These are phyloP conservation scores for Leccinum angustisporum DNA, from an alignment of 1,284 basidiomycete genomes.

Conservation along the genomic window DNA sequence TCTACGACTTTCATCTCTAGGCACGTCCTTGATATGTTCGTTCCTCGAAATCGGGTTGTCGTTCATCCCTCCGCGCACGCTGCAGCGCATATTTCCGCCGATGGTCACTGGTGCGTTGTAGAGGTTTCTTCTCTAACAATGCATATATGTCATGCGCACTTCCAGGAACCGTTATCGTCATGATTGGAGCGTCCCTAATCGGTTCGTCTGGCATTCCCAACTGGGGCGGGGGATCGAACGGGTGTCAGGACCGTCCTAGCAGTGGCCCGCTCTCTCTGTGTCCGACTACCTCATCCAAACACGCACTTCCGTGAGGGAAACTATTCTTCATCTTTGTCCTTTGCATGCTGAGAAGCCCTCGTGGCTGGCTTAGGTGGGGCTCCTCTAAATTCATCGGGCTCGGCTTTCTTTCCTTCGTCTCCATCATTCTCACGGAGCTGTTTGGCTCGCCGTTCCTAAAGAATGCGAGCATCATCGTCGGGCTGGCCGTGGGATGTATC, in stretches of 20 bases:
- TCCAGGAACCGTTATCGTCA: constrained; percentile 65
- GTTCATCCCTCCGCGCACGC: constrained; percentile 63
- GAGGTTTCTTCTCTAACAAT: not conserved
- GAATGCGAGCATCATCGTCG: constrained; percentile 75
- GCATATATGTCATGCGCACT: not conserved
- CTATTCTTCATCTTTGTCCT: constrained; percentile 20
- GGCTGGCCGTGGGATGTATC: constrained; percentile 74
- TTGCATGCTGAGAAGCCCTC: not conserved
- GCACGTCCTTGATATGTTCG: constrained; percentile 76
- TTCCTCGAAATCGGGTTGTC: constrained; percentile 80
- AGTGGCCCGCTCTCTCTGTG: constrained; percentile 66
- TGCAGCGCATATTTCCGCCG: constrained; percentile 78
- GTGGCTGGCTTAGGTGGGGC: constrained; percentile 54
- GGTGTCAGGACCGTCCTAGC: constrained; percentile 57
- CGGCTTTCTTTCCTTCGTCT: constrained; percentile 80
- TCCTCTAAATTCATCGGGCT: constrained; percentile 82
- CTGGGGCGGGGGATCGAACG: constrained; percentile 83
- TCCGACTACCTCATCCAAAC: constrained; percentile 65
- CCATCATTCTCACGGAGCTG: constrained; percentile 75
- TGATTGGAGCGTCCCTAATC: constrained; percentile 78
- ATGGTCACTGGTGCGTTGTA: constrained; percentile 64
- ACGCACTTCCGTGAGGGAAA: constrained; percentile 40
- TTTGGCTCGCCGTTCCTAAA: constrained; percentile 84
- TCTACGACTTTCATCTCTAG: constrained; percentile 33
- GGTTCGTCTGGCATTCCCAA: constrained; percentile 73